Conservation (phyloP, 148 eudicot genomes). For the Linanthus parryae region DNA sequence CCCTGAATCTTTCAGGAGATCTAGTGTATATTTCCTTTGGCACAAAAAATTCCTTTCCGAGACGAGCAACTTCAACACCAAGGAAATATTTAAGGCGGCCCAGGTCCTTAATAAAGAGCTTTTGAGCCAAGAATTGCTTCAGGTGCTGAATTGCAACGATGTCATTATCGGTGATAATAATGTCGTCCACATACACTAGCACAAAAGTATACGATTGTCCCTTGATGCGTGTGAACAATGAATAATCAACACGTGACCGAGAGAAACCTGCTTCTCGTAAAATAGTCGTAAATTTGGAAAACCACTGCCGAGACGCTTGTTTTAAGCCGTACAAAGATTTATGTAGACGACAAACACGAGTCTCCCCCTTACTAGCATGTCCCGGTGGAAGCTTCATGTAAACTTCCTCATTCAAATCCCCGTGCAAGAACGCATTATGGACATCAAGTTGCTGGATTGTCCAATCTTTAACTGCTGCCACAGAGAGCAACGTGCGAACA, state of each 20-base stretch:
- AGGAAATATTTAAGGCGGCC: neutral
- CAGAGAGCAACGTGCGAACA: neutral
- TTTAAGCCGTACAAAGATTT: no score
- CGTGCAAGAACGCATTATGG: neutral
- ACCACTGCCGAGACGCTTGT: neutral
- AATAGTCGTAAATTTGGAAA: neutral
- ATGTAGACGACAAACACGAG: neutral
- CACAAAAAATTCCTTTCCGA: no score
- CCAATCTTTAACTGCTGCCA: neutral
- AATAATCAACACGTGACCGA: slow-evolving; percentile 2
- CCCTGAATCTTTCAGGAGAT: no score
- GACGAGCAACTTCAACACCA: neutral
- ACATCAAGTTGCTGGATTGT: slow-evolving; percentile 2
- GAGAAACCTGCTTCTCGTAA: neutral
- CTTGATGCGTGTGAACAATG: neutral
- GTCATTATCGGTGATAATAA: neutral
- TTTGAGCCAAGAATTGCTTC: neutral
- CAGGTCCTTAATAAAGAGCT: neutral
- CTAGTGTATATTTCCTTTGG: no score
- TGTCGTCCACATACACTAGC: neutral
- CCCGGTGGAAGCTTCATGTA: neutral
- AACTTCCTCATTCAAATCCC: slow-evolving; percentile 1
- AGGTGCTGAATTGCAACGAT: neutral
- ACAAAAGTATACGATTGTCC: no score
- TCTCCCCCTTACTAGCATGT: neutral